Evolutionary conservation across 164 flowering plant species (phyloP).

Genomic region (Akebia trifoliata): DNA sequence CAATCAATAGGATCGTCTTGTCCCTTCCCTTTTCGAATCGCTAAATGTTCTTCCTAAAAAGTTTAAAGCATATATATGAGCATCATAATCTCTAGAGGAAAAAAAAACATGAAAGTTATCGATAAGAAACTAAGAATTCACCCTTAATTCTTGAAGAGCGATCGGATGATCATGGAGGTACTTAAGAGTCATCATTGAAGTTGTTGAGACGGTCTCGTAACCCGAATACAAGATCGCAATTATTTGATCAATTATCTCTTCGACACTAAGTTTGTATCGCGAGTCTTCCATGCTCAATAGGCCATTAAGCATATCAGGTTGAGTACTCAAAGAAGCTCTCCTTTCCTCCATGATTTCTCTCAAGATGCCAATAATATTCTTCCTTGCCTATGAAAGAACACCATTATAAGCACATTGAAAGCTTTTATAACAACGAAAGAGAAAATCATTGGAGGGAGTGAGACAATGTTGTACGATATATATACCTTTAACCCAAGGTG

Average conservation of each 20-base stretch:
- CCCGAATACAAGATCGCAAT: slow-evolving; percentile 65
- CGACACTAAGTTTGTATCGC: slow-evolving; percentile 41
- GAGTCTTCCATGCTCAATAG: slow-evolving; percentile 39
- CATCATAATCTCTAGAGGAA: no score
- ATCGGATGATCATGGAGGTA: slow-evolving; percentile 70
- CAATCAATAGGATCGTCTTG: slow-evolving; percentile 37
- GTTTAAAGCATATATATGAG: no score
- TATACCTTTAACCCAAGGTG: slow-evolving; percentile 64
- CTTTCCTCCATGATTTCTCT: slow-evolving; percentile 42
- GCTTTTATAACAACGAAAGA: no score
- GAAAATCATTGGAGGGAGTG: no score
- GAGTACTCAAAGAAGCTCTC: slow-evolving; percentile 32
- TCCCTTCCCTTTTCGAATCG: slow-evolving; percentile 31
- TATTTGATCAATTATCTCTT: slow-evolving; percentile 58
- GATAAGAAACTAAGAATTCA: slow-evolving; percentile 19
- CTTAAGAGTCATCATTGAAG: slow-evolving; percentile 71
- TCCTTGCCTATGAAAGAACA: slow-evolving; percentile 44
- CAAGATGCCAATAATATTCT: slow-evolving; percentile 34
- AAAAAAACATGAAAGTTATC: not conserved
- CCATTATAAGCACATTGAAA: not conserved
- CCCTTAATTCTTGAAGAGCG: slow-evolving; percentile 58
- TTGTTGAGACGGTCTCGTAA: slow-evolving; percentile 68
- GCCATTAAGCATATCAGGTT: slow-evolving; percentile 48
- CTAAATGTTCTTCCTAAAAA: slow-evolving; percentile 42
- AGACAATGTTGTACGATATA: no score